These are phyloP conservation scores for Salinomyces thailandicus DNA, from an alignment of 2,329 filamentous ascomycete genomes.

Conservation along the genomic window DNA sequence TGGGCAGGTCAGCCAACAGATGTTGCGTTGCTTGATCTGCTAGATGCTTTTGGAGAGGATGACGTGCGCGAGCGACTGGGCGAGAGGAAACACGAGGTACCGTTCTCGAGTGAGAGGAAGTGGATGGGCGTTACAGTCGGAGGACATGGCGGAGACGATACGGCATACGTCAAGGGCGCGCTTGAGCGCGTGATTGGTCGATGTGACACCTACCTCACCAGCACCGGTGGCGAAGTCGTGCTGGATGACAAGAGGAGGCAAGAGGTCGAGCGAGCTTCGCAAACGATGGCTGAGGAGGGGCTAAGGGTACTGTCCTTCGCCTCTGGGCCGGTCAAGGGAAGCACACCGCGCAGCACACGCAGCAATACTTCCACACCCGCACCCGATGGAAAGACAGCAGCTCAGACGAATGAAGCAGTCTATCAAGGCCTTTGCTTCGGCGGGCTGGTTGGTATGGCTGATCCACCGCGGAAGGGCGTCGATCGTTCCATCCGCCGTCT, in stretches of 20 bases:
- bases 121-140: constrained; percentile 94
- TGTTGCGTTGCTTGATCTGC: constrained; percentile 86
- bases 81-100: constrained; percentile 71
- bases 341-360: constrained; percentile 2
- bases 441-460: constrained; percentile 92
- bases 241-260: constrained; percentile 66
- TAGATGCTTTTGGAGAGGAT: constrained; percentile 84
- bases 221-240: constrained; percentile 75
- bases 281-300: constrained; percentile 78
- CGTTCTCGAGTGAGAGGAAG: constrained; percentile 94
- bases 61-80: constrained; percentile 82
- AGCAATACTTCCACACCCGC: constrained; percentile 30
- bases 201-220: constrained; percentile 83
- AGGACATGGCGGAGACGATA: constrained; percentile 57
- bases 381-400: constrained; percentile 1
- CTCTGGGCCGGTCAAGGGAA: constrained; percentile 52
- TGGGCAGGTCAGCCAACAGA: constrained; percentile 98
- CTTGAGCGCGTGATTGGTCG: constrained; percentile 75
- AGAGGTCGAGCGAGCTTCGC: constrained; percentile 67
- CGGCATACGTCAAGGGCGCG: constrained; percentile 92
- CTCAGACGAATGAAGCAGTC: constrained; percentile 48
- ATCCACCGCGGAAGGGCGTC: constrained; percentile 84
- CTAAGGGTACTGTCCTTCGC: constrained; percentile 88
- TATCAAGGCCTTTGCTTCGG: constrained; percentile 82
- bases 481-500: constrained; percentile 78